These are phyloP conservation scores for Suhomyces vadensis DNA, from an alignment of 805 yeast species.

Conservation along the genomic window DNA sequence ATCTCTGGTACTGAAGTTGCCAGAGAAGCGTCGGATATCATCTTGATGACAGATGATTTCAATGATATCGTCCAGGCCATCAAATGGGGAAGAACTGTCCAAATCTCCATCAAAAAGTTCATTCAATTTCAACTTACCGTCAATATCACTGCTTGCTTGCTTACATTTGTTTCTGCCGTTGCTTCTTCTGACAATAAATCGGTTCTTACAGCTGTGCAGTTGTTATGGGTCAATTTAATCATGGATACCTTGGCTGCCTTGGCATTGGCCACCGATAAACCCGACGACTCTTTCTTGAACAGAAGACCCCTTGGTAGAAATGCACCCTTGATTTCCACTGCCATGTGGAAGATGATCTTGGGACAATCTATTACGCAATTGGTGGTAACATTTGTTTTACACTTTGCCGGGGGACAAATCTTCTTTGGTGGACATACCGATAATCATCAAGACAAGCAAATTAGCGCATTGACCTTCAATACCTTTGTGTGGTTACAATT, in stretches of 20 bases:
- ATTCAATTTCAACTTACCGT: conserved; percentile 97
- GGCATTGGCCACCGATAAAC: conserved; percentile 97
- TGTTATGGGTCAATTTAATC: conserved; percentile 94
- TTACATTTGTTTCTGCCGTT: conserved; percentile 93
- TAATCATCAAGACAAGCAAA: conserved; percentile 53
- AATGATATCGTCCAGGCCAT: conserved; percentile 93
- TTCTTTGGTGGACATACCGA: conserved; percentile 47
- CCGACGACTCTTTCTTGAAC: conserved; percentile 76
- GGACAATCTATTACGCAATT: conserved; percentile 85
- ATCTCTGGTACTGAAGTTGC: conserved; percentile 98
- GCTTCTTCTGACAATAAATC: conserved; percentile 76
- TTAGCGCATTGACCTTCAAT: conserved; percentile 87
- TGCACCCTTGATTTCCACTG: conserved; percentile 75
- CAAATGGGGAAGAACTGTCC: conserved; percentile 98
- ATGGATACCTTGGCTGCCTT: conserved; percentile 98
- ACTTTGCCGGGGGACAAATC: conserved; percentile 70
- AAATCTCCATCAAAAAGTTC: conserved; percentile 90
- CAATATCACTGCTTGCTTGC: conserved; percentile 91
- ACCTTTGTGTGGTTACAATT: conserved; percentile 98
- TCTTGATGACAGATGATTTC: conserved; percentile 92
- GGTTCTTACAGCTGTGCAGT: conserved; percentile 94
- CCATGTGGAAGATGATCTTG: conserved; percentile 98
- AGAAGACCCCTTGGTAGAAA: conserved; percentile 82
- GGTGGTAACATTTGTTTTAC: conserved; percentile 72
- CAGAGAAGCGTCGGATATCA: conserved; percentile 92